These are phyloP conservation scores for Hortaea werneckii DNA, from an alignment of 2,329 filamentous ascomycete genomes.

Conservation along the genomic window DNA sequence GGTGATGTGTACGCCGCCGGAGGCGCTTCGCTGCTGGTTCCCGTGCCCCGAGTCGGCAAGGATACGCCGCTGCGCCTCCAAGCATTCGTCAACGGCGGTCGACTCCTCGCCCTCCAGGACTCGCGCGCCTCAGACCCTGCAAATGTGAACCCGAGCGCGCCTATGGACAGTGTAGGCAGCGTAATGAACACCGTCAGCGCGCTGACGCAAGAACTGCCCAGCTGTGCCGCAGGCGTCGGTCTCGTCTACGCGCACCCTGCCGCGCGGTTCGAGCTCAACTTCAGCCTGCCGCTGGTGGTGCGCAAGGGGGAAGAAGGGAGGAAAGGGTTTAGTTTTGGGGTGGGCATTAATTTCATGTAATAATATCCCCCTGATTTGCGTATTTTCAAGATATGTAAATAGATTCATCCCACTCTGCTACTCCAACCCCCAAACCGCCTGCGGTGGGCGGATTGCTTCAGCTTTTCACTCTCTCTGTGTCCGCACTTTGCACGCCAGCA, in stretches of 20 bases:
- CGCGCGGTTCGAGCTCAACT: slow-evolving; percentile 91
- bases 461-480: neutral
- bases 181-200: slow-evolving; percentile 57
- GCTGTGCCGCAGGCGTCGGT: slow-evolving; percentile 75
- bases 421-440: too few relatives aligned
- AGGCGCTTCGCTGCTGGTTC: slow-evolving; percentile 74
- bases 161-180: slow-evolving; percentile 41
- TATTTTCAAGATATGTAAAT: too few relatives aligned
- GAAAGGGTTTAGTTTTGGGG: slow-evolving; percentile 90
- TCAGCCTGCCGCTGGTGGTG: slow-evolving; percentile 74
- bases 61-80: slow-evolving; percentile 82
- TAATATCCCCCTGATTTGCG: too few relatives aligned
- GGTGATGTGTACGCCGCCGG: slow-evolving; percentile 88
- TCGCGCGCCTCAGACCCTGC: slow-evolving; percentile 17
- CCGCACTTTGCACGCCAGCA: too few relatives aligned
- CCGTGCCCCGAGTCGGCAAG: slow-evolving; percentile 68
- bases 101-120: slow-evolving; percentile 65
- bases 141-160: slow-evolving; percentile 30
- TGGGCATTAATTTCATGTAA: slow-evolving; percentile 91
- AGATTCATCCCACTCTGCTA: too few relatives aligned
- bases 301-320: slow-evolving; percentile 75
- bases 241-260: slow-evolving; percentile 91
- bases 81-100: slow-evolving; percentile 81
- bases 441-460: too few relatives aligned
- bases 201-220: slow-evolving; percentile 66